phyloP scores from a whole-genome alignment of 208 protist genomes.

The Kentomonas sorsogonicus region DNA sequence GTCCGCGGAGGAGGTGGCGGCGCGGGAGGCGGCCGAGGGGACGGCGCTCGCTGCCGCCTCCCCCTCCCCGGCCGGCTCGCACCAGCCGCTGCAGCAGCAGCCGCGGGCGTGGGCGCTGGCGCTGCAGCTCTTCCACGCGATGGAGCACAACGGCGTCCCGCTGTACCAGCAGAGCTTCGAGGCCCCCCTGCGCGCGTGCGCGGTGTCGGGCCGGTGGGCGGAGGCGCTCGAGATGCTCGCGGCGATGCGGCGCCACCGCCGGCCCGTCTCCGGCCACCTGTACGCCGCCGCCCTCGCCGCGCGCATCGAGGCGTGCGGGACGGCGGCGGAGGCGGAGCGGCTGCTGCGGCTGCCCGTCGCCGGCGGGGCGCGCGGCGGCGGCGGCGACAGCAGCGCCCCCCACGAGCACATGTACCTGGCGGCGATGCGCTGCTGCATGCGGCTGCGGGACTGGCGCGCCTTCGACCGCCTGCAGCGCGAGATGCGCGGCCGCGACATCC shows the following conservation, averaged over 20 bases:
- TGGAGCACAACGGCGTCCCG: constrained; percentile 51
- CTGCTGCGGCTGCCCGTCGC: constrained; percentile 28
- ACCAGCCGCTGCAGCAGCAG: too few species aligned
- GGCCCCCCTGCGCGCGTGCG: constrained; percentile 58
- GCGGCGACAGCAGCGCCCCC: too few species aligned
- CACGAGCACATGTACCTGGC: constrained; percentile 42
- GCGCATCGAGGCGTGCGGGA: constrained; percentile 31
- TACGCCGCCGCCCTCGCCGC: constrained; percentile 38
- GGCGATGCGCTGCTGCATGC: constrained; percentile 55
- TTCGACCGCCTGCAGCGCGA: constrained; percentile 50
- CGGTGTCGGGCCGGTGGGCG: constrained; percentile 45
- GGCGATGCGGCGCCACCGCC: constrained; percentile 42
- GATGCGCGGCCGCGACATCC: constrained; percentile 49
- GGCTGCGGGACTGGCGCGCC: constrained; percentile 42
- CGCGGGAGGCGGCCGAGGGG: constrained; percentile 16
- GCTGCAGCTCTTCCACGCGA: constrained; percentile 44
- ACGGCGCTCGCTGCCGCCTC: too few species aligned
- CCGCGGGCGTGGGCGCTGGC: constrained; percentile 35
- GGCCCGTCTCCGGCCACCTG: constrained; percentile 43
- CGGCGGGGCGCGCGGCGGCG: too few species aligned
- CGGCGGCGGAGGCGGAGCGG: constrained; percentile 25
- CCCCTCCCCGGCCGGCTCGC: too few species aligned
- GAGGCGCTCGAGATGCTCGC: constrained; percentile 37
- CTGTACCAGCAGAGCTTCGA: constrained; percentile 75
- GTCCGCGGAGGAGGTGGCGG: constrained; percentile 48